phyloP scores from a whole-genome alignment of 1,284 basidiomycete genomes.

The Cryptococcus hybrid region DNA sequence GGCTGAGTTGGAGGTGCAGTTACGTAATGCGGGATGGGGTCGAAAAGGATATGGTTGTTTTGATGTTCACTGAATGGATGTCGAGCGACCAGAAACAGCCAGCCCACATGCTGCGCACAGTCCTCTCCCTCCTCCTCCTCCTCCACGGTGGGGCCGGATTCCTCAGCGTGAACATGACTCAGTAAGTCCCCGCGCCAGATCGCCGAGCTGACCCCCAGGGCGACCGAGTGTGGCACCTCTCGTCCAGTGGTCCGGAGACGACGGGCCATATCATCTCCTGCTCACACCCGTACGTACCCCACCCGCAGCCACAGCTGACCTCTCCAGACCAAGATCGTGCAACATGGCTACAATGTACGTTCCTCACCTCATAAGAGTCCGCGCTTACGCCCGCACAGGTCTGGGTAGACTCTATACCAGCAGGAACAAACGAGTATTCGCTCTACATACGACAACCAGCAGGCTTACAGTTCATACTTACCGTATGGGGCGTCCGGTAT shows the following conservation, averaged over 20 bases:
- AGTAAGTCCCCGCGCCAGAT: slow-evolving; percentile 5
- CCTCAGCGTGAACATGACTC: slow-evolving; percentile 13
- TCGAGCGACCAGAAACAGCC: too few relatives aligned
- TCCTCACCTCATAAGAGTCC: neutral
- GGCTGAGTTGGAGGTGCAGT: too few relatives aligned
- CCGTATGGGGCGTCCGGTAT: slow-evolving; percentile 45
- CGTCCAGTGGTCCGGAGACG: slow-evolving; percentile 38
- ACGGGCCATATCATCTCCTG: slow-evolving; percentile 46
- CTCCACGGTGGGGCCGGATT: slow-evolving; percentile 6
- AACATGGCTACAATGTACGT: slow-evolving; percentile 45
- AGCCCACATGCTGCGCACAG: too few relatives aligned
- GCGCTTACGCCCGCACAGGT: slow-evolving; percentile 22
- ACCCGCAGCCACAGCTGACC: neutral
- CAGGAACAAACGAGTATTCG: slow-evolving; percentile 29
- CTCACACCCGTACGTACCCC: slow-evolving; percentile 38
- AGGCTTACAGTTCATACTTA: slow-evolving; percentile 39
- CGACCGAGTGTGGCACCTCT: too few relatives aligned
- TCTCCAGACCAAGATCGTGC: slow-evolving; percentile 30
- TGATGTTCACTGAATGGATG: too few relatives aligned
- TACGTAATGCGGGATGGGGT: too few relatives aligned
- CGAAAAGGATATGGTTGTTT: too few relatives aligned
- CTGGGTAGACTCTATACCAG: slow-evolving; percentile 39
- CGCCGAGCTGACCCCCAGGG: too few relatives aligned
- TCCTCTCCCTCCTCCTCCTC: too few relatives aligned
- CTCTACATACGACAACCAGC: slow-evolving; percentile 37